phyloP scores from a whole-genome alignment of 2,329 filamentous ascomycete genomes.

The Hansfordia pulvinata region DNA sequence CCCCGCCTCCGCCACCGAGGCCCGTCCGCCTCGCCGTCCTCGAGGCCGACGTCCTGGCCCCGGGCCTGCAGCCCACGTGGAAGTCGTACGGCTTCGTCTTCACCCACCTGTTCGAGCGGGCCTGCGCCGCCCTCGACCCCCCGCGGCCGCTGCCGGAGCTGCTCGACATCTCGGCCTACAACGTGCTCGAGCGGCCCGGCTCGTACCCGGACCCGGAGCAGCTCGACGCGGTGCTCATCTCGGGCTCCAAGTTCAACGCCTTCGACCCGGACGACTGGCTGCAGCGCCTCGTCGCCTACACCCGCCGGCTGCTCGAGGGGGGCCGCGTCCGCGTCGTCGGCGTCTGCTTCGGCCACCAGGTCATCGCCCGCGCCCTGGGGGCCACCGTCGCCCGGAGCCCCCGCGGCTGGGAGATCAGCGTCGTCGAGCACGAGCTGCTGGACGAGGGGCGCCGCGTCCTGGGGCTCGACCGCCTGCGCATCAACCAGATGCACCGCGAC shows the following conservation, averaged over 20 bases:
- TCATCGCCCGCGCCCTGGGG: slow-evolving; percentile 61
- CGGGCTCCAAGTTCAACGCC: slow-evolving; percentile 61
- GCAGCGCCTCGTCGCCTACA: slow-evolving; percentile 56
- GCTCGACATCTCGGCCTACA: slow-evolving; percentile 50
- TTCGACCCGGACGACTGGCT: slow-evolving; percentile 71
- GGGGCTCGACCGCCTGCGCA: slow-evolving; percentile 44
- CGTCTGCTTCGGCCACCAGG: slow-evolving; percentile 81
- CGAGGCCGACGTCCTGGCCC: slow-evolving; percentile 70
- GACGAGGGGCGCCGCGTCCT: slow-evolving; percentile 60
- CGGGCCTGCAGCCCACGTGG: slow-evolving; percentile 49
- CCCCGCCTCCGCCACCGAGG: slow-evolving; percentile 10
- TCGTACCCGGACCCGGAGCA: slow-evolving; percentile 60
- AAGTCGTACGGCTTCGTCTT: slow-evolving; percentile 63
- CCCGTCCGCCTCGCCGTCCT: slow-evolving; percentile 72
- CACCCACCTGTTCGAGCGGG: slow-evolving; percentile 39
- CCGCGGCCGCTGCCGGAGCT: slow-evolving; percentile 25
- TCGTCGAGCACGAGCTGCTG: slow-evolving; percentile 55
- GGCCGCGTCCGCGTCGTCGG: slow-evolving; percentile 58
- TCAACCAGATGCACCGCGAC: slow-evolving; percentile 84
- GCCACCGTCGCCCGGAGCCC: slow-evolving; percentile 52
- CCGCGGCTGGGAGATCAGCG: slow-evolving; percentile 70
- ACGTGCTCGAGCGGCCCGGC: slow-evolving; percentile 53
- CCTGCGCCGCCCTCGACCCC: slow-evolving; percentile 31
- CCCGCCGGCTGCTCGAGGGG: slow-evolving; percentile 41
- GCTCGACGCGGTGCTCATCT: slow-evolving; percentile 73